A percentile compares a stretch with the other conserved stretches of the same genome.
These are phyloP conservation scores for Jacaranda mimosifolia DNA, from an alignment of 257 asterid genomes.

Conservation along the genomic window DNA sequence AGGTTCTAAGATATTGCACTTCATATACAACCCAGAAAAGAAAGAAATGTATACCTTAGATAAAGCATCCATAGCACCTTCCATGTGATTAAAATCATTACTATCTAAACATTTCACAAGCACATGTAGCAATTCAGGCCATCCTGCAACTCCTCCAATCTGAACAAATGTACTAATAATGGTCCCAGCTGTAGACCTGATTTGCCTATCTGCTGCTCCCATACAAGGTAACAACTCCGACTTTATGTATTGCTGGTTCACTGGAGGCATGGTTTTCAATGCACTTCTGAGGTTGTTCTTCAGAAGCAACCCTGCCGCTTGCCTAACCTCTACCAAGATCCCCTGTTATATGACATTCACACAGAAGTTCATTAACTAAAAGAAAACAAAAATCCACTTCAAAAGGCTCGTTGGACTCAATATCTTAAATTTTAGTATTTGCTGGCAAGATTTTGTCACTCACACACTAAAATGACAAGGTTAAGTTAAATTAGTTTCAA, in stretches of 20 bases:
- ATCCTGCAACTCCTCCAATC: conserved; percentile 79
- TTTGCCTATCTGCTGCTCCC: conserved; percentile 86
- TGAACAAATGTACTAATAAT: conserved; percentile 88
- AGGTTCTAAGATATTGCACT: neutral
- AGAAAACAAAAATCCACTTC: conserved; percentile 43
- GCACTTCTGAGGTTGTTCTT: conserved; percentile 83
- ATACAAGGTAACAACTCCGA: conserved; percentile 85
- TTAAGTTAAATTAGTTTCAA: neutral
- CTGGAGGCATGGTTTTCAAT: conserved; percentile 66
- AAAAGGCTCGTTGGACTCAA: conserved; percentile 48
- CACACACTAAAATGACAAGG: neutral
- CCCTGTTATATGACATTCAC: conserved; percentile 69
- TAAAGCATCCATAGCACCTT: conserved; percentile 99
- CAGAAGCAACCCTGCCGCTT: conserved; percentile 96
- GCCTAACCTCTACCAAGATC: conserved; percentile 86
- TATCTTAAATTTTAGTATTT: conserved; percentile 2
- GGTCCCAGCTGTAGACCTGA: conserved; percentile 97
- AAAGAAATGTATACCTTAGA: conserved; percentile 71
- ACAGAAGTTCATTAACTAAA: conserved; percentile 14
- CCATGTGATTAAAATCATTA: conserved; percentile 87
- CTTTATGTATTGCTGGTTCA: conserved; percentile 79
- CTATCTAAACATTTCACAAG: conserved; percentile 92
- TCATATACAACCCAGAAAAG: conserved; percentile 5
- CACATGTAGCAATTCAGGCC: conserved; percentile 93
- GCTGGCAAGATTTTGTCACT: neutral